Percentiles rank a stretch among this genome's conserved stretches.
phyloP scores from a whole-genome alignment of 2,329 filamentous ascomycete genomes.

The Teratosphaeria nubilosa region DNA sequence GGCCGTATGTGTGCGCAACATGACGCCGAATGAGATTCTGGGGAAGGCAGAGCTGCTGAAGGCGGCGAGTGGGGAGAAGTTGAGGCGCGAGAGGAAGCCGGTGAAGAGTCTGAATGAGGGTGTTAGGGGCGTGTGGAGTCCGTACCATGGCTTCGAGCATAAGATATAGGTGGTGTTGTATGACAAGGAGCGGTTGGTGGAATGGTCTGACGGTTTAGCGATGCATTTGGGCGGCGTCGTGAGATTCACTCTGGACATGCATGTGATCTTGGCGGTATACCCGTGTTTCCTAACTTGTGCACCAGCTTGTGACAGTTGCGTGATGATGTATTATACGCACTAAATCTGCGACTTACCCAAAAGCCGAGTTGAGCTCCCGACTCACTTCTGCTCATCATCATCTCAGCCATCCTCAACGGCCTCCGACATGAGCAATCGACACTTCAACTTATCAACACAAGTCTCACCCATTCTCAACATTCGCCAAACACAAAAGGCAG shows the following conservation, averaged over 20 bases:
- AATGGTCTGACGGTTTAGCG: background rate
- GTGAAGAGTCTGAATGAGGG: constrained; percentile 54
- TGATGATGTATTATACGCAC: no score
- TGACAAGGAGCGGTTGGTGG: background rate
- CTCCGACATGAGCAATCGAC: no score
- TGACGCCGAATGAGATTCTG: constrained; percentile 69
- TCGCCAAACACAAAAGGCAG: background rate
- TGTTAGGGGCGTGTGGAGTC: constrained; percentile 56
- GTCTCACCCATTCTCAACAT: background rate
- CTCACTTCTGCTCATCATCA: no score
- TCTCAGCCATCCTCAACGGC: no score
- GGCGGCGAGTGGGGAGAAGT: constrained; percentile 66
- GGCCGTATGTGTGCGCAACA: constrained; percentile 77
- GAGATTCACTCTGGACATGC: background rate
- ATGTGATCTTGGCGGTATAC: background rate
- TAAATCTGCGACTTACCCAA: no score
- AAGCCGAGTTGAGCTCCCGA: no score
- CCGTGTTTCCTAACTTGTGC: background rate
- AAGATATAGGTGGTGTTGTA: constrained; percentile 28
- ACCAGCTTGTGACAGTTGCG: background rate
- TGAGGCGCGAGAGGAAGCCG: constrained; percentile 48
- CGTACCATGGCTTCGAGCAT: constrained; percentile 48
- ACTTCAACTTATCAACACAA: no score
- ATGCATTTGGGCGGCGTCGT: background rate
- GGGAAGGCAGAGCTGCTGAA: constrained; percentile 67